Conservation (phyloP, 148 eudicot genomes). For the Talinum fruticosum region DNA sequence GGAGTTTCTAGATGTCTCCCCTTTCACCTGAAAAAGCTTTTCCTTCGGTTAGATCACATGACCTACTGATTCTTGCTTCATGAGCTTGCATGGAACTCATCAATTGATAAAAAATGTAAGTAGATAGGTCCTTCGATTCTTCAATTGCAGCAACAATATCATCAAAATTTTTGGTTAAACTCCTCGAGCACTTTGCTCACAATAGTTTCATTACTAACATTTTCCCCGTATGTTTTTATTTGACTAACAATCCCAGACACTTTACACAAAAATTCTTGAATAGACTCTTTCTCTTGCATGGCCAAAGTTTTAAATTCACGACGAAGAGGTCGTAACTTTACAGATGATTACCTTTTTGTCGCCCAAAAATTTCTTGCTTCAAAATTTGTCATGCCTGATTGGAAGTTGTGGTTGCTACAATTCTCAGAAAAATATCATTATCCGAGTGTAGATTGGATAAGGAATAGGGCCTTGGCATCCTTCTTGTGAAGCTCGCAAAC, state of each 20-base stretch:
- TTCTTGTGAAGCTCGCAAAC: background rate
- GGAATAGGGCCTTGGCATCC: conserved; percentile 8
- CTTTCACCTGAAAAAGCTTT: background rate
- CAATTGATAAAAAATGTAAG: background rate
- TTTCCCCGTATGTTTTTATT: background rate
- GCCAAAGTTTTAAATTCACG: conserved; percentile 1
- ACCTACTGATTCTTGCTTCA: background rate
- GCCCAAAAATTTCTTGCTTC: conserved; percentile 4
- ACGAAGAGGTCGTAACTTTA: background rate
- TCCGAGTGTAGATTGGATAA: background rate
- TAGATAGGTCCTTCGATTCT: background rate
- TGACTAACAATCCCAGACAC: background rate
- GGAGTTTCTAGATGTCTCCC: no score
- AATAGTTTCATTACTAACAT: background rate
- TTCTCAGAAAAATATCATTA: background rate
- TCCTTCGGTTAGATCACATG: background rate
- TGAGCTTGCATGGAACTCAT: background rate
- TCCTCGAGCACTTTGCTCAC: background rate
- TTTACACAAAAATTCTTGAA: background rate
- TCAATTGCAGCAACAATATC: background rate
- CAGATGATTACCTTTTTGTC: conserved; percentile 13
- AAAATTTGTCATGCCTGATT: conserved; percentile 10
- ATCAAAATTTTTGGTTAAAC: background rate
- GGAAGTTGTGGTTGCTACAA: background rate
- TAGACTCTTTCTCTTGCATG: background rate